phyloP scores from a whole-genome alignment of 768 basidiomycete species.

The Psilocybe azurescens region DNA sequence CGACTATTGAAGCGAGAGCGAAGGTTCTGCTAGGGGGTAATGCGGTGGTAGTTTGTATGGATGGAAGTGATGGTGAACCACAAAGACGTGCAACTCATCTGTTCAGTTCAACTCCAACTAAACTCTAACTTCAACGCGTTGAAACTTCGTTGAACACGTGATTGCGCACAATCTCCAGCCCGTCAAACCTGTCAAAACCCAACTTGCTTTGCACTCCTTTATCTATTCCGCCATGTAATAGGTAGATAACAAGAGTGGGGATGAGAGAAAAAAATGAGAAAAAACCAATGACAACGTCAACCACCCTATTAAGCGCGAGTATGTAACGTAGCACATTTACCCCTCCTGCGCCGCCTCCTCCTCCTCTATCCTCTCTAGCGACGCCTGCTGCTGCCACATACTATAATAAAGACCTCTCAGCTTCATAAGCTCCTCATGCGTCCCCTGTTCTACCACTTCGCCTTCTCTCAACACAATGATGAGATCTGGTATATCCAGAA shows the following conservation, averaged over 20 bases:
- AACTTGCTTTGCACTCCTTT: no score
- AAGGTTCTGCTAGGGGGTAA: no score
- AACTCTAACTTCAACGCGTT: no score
- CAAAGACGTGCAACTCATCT: no score
- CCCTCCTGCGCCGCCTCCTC: slow-evolving; percentile 1
- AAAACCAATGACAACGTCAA: background rate
- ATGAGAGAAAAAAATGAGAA: background rate
- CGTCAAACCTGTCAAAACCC: no score
- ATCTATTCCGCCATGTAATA: no score
- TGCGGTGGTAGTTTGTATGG: no score
- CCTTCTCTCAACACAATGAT: slow-evolving; percentile 97
- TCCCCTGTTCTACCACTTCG: slow-evolving; percentile 89
- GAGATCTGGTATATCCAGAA: slow-evolving; percentile 55
- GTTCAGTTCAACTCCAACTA: no score
- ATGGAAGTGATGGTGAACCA: no score
- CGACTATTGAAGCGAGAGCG: background rate
- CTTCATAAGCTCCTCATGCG: slow-evolving; percentile 84
- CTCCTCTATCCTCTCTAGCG: slow-evolving; percentile 37
- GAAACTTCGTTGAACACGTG: no score
- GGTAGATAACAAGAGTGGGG: background rate
- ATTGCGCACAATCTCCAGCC: no score
- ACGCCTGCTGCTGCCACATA: slow-evolving; percentile 84
- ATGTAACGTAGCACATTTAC: background rate
- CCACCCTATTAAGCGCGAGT: no score
- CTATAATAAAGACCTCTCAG: slow-evolving; percentile 72